Evolutionary conservation across 2,329 filamentous ascomycete genomes (phyloP).

Genomic region (Hawksworthiomyces lignivorus): DNA sequence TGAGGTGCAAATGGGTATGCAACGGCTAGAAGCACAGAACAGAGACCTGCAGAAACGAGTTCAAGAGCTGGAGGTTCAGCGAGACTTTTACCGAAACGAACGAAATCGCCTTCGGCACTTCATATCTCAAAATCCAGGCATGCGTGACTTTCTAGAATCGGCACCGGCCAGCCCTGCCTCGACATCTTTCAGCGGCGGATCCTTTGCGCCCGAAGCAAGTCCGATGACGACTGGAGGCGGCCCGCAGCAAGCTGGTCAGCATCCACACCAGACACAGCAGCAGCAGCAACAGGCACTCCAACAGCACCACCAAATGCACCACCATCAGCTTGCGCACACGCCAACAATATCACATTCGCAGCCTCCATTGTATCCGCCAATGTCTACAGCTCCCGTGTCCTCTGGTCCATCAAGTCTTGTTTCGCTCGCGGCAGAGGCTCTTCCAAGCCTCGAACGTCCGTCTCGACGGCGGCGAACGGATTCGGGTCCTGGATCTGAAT

Average conservation of each 20-base stretch:
- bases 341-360: neutral
- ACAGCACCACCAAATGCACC: neutral
- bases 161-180: slow-evolving; percentile 44
- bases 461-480: slow-evolving; percentile 13
- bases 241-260: slow-evolving; percentile 3
- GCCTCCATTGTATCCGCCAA: slow-evolving; percentile 7
- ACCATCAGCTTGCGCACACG: neutral
- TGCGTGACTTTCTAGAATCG: slow-evolving; percentile 43
- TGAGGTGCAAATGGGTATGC: slow-evolving; percentile 61
- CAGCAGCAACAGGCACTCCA: slow-evolving; percentile 1
- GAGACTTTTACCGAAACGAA: slow-evolving; percentile 67
- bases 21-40: slow-evolving; percentile 60
- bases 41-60: slow-evolving; percentile 53
- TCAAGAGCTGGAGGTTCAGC: slow-evolving; percentile 50
- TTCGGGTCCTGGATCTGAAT: slow-evolving; percentile 8
- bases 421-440: slow-evolving; percentile 17
- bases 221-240: slow-evolving; percentile 18
- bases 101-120: slow-evolving; percentile 64
- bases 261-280: neutral
- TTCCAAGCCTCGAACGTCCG: slow-evolving; percentile 13
- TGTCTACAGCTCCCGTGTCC: slow-evolving; percentile 1
- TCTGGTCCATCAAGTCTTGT: slow-evolving; percentile 16
- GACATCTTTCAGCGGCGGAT: slow-evolving; percentile 23
- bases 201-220: slow-evolving; percentile 30
- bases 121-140: slow-evolving; percentile 50